A percentile compares a stretch with the other conserved stretches of the same genome.
Evolutionary conservation across 805 yeast species (phyloP).

Genomic region (Suhomyces prunicola): DNA sequence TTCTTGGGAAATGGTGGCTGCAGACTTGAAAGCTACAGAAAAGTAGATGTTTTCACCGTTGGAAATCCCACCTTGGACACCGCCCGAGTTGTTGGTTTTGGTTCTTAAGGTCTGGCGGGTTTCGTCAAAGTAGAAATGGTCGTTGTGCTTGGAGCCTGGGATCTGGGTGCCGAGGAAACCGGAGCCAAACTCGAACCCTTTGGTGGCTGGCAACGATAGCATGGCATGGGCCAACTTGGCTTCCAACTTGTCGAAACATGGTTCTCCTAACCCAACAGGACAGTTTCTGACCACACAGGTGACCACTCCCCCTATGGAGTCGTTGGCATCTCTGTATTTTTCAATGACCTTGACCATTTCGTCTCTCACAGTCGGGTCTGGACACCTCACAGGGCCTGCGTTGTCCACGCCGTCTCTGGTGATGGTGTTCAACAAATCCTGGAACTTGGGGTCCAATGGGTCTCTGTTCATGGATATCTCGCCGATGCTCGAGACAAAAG

Average conservation of each 20-base stretch:
- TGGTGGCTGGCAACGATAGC: conserved; percentile 96
- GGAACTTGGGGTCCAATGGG: conserved; percentile 61
- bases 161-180: conserved; percentile 88
- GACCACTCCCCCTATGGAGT: conserved; percentile 96
- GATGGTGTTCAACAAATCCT: conserved; percentile 63
- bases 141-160: conserved; percentile 94
- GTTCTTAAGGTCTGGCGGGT: conserved; percentile 70
- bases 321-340: conserved; percentile 77
- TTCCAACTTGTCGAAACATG: conserved; percentile 94
- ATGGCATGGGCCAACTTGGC: conserved; percentile 96
- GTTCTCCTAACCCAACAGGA: conserved; percentile 97
- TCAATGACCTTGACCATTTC: conserved; percentile 86
- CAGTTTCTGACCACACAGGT: conserved; percentile 94
- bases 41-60: conserved; percentile 96
- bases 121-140: conserved; percentile 67
- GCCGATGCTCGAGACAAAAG: conserved; percentile 94
- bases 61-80: conserved; percentile 96
- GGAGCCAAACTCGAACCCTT: conserved; percentile 96
- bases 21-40: conserved; percentile 95
- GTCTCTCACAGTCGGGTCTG: conserved; percentile 66
- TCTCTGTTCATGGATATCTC: conserved; percentile 71
- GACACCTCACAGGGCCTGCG: conserved; percentile 91
- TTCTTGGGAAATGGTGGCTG: conserved; percentile 94
- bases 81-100: conserved; percentile 89
- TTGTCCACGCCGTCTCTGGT: conserved; percentile 88